Percentiles rank a stretch among this genome's conserved stretches.
phyloP scores from a whole-genome alignment of 257 asterid genomes.

The Fraxinus anomala region DNA sequence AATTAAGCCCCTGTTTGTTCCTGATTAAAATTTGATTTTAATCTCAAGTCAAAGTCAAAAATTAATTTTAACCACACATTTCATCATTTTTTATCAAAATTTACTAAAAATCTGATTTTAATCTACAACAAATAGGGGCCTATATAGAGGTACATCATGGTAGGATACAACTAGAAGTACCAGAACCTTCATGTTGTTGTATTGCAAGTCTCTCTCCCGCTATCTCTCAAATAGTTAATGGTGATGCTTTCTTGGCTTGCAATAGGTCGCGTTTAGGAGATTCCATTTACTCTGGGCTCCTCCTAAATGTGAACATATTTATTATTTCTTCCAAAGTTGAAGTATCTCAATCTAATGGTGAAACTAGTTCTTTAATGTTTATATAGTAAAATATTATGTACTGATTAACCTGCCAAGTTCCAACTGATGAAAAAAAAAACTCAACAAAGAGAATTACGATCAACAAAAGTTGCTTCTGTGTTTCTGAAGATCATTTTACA shows the following conservation, averaged over 20 bases:
- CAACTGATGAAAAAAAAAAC: slow-evolving; percentile 8
- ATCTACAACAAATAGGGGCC: background rate
- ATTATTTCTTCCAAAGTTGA: background rate
- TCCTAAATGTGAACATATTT: slow-evolving; percentile 3
- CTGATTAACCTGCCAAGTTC: background rate
- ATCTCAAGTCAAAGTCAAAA: no score
- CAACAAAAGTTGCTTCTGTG: slow-evolving; percentile 2
- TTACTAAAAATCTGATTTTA: no score
- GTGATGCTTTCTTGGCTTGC: slow-evolving; percentile 7
- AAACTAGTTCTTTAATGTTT: slow-evolving; percentile 7
- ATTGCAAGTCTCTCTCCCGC: background rate
- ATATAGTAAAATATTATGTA: background rate
- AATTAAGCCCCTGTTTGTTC: no score
- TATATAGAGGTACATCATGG: background rate
- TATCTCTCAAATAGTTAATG: background rate
- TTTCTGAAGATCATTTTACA: no score
- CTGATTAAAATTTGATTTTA: no score
- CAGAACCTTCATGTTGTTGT: slow-evolving; percentile 7
- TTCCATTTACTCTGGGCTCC: background rate
- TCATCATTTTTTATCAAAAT: no score
- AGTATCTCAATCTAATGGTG: background rate
- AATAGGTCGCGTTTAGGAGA: background rate
- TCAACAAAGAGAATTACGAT: background rate
- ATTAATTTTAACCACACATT: no score
- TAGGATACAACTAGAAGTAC: background rate